Evolutionary conservation across 192 early-diverging fungal genomes (phyloP), one percentile per base, ranked within the genome.

Genomic region (Mortierella antarctica): DNA sequence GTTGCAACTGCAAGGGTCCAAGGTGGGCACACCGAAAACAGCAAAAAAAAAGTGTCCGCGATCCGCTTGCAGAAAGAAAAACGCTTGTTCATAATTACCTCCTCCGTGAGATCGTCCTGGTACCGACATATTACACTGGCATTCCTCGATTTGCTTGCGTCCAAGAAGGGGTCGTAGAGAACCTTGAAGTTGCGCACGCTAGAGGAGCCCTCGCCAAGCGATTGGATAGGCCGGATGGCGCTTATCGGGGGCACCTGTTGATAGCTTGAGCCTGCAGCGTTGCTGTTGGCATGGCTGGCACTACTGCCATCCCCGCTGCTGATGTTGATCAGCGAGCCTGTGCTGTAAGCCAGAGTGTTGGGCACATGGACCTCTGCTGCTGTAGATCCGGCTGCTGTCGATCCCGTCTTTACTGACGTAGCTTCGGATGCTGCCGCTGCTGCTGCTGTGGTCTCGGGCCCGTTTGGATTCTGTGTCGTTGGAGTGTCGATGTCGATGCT

Each of bases 21-120:
- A 15, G 17, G 57, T 7, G 57, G 41, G 31, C 31, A 31, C 3
- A 31, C 31, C 31, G 31, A 31, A 31, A 31, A 31, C 31, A 31
- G 31, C 1, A 31, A 31, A 31, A 31, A 31, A 31, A 31, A 3
- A 3, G 31, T 31, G 3, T 31, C 3, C 31, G 31, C 31, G 31
- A 31, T 31, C 31, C 31, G 31, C 31, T 31, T 31, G 31, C 31
- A 31, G 31, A 31, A 31, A 3, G 41, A 57, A 20, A 31, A 64
- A 52, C 8, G 42, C 7, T 41, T 17, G 20, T 70, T 18, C 4
- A 50, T 40, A 39, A 7, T 20, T 72, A 80, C 76, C 76, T 80
- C 76, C 9, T 80, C 76, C 13, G 64, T 63, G 31, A 80, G 70
- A 71, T 80, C 76, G 45, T 80, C 76, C 45, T 80, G 76, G 54